Percentiles rank a stretch among this genome's conserved stretches.
These are phyloP conservation scores for Lachancea mirantina DNA, from an alignment of 805 yeast species.

Conservation along the genomic window DNA sequence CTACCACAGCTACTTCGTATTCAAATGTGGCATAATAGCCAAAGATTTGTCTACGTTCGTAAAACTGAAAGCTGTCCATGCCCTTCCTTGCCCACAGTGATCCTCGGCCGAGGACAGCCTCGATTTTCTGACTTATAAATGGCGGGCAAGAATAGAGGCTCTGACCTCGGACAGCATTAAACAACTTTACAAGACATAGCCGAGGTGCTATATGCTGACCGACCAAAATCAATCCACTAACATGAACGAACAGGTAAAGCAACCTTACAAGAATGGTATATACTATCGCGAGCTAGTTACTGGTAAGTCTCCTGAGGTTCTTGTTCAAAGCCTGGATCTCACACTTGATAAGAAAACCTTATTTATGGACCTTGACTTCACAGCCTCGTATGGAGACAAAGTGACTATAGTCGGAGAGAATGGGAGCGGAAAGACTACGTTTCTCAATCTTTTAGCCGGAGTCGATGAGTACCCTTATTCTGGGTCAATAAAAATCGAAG, in stretches of 20 bases:
- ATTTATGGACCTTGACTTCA: constrained; percentile 12
- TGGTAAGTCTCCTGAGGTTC: constrained; percentile 11
- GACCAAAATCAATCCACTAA: constrained; percentile 5
- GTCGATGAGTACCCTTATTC: constrained; percentile 18
- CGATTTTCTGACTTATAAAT: too few relatives aligned
- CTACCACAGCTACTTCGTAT: too few relatives aligned
- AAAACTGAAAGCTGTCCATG: too few relatives aligned
- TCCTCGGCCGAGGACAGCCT: too few relatives aligned
- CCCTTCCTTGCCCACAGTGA: too few relatives aligned
- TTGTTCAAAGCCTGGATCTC: constrained; percentile 10
- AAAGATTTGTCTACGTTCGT: too few relatives aligned
- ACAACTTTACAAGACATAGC: too few relatives aligned
- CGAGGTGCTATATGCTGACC: constrained; percentile 4
- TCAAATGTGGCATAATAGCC: too few relatives aligned
- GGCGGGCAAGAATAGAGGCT: too few relatives aligned
- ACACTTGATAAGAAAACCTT: constrained; percentile 12
- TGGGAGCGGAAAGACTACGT: constrained; percentile 46
- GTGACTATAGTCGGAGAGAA: constrained; percentile 45
- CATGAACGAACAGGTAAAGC: constrained; percentile 6
- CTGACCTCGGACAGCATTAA: too few relatives aligned
- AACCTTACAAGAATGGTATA: constrained; percentile 11
- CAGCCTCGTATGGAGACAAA: constrained; percentile 13
- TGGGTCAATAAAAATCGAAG: constrained; percentile 13
- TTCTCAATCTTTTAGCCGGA: constrained; percentile 41
- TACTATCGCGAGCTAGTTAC: constrained; percentile 11